Evolutionary conservation across 192 early-diverging fungal genomes (phyloP).

Genomic region (Mortierella claussenii): DNA sequence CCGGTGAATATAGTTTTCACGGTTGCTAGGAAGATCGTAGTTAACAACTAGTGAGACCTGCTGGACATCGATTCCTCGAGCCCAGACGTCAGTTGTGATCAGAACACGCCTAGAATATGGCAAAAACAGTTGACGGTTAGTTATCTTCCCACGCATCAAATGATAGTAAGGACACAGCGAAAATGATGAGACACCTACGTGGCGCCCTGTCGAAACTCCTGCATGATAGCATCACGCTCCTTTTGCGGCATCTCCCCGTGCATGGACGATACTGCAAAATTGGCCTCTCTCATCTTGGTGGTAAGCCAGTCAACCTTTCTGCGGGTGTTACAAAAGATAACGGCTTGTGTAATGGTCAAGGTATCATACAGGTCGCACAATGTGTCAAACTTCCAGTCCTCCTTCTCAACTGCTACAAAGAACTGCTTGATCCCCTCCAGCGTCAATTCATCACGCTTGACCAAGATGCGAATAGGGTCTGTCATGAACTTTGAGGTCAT

Average conservation of each 20-base stretch:
- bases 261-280: slow-evolving; percentile 99
- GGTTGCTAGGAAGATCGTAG: slow-evolving; percentile 95
- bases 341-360: slow-evolving; percentile 97
- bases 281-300: slow-evolving; percentile 94
- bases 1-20: slow-evolving; percentile 98
- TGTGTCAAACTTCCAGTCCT: slow-evolving; percentile 99
- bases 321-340: slow-evolving; percentile 98
- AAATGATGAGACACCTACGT: slow-evolving; percentile 58
- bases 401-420: slow-evolving; percentile 96
- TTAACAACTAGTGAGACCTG: slow-evolving; percentile 98
- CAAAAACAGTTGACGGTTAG: background rate
- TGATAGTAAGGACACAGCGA: no score
- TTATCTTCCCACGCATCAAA: background rate
- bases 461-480: slow-evolving; percentile 93
- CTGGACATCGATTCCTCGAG: slow-evolving; percentile 99
- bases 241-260: slow-evolving; percentile 99
- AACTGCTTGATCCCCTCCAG: slow-evolving; percentile 99
- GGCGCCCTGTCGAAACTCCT: slow-evolving; percentile 93
- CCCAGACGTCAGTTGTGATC: slow-evolving; percentile 98
- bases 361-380: slow-evolving; percentile 98
- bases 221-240: slow-evolving; percentile 97
- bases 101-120: slow-evolving; percentile 80
- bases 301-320: slow-evolving; percentile 99
- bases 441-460: slow-evolving; percentile 99
- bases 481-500: slow-evolving; percentile 98